Percentiles rank a stretch among this genome's conserved stretches.
Evolutionary conservation across 2,329 filamentous ascomycete species (phyloP).

Genomic region (Ceratocystis alfenasii): DNA sequence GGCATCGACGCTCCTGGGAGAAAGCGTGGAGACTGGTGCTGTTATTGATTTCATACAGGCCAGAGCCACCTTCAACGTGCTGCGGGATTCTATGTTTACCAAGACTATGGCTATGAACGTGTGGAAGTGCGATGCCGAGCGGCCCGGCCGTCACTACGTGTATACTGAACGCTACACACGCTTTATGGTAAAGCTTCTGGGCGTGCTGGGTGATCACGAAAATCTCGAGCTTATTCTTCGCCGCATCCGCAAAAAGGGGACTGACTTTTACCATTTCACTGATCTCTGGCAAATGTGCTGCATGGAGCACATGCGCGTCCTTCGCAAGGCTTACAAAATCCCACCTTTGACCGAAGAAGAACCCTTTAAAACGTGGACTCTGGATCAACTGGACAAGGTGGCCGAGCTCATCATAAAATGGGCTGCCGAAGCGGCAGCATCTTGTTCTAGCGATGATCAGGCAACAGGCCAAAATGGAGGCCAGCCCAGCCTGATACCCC

Average conservation of each 20-base stretch:
- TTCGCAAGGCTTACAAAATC: constrained; percentile 40
- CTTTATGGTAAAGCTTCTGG: constrained; percentile 65
- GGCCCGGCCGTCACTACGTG: constrained; percentile 75
- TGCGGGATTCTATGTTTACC: constrained; percentile 63
- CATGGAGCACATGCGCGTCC: constrained; percentile 40
- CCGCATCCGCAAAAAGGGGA: constrained; percentile 67
- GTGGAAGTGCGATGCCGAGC: constrained; percentile 84
- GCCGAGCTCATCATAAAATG: constrained; percentile 44
- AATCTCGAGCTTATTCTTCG: constrained; percentile 69
- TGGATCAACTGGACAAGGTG: constrained; percentile 47
- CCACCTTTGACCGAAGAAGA: constrained; percentile 38
- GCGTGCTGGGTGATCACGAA: constrained; percentile 59
- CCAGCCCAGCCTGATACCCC: constrained; percentile 24
- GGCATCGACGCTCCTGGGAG: constrained; percentile 43
- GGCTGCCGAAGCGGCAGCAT: constrained; percentile 28
- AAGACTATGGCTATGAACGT: constrained; percentile 93
- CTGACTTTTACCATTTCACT: constrained; percentile 56
- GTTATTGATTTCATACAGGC: constrained; percentile 46
- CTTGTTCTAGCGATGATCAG: constrained; percentile 7
- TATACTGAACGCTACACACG: constrained; percentile 79
- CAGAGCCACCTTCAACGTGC: constrained; percentile 66
- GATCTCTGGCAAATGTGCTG: constrained; percentile 49
- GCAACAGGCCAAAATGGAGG: neutral
- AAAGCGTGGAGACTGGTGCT: constrained; percentile 32
- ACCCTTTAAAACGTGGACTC: constrained; percentile 41